phyloP scores from a whole-genome alignment of 1,139 yeast species.

The Hemisphaericaspora xylofermentans region DNA sequence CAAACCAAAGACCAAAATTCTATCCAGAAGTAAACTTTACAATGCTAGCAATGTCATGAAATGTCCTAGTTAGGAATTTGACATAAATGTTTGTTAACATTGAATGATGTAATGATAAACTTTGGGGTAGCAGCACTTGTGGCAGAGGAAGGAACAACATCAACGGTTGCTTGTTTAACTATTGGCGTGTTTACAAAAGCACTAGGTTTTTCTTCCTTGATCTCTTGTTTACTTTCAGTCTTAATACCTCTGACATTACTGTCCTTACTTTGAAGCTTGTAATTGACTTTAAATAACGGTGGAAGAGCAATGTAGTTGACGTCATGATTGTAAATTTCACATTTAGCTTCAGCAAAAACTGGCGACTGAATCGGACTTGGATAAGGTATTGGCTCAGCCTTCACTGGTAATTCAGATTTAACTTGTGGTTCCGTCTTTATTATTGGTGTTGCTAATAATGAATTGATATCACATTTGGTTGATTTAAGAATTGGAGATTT shows the following conservation, averaged over 20 bases:
- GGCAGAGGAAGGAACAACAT: not conserved
- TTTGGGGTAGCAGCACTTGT: slow-evolving; percentile 11
- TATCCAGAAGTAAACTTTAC: slow-evolving; percentile 1
- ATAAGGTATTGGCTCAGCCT: slow-evolving; percentile 15
- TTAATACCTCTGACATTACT: slow-evolving; percentile 15
- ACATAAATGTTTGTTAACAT: slow-evolving; percentile 27
- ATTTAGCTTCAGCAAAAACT: slow-evolving; percentile 12
- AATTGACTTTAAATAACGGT: slow-evolving; percentile 15
- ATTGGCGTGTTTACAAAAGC: not conserved
- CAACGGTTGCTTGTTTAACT: slow-evolving; percentile 3
- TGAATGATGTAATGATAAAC: slow-evolving; percentile 29
- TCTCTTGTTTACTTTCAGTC: slow-evolving; percentile 1
- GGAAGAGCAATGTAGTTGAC: slow-evolving; percentile 18
- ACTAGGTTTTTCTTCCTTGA: slow-evolving; percentile 1
- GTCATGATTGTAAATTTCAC: slow-evolving; percentile 12
- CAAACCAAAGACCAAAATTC: slow-evolving; percentile 2
- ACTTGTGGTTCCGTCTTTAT: slow-evolving; percentile 6
- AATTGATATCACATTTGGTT: slow-evolving; percentile 16
- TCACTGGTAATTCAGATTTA: not conserved
- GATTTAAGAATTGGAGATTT: slow-evolving; percentile 11
- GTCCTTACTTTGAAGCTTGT: slow-evolving; percentile 15
- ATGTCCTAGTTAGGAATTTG: slow-evolving; percentile 19
- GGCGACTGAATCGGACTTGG: slow-evolving; percentile 27
- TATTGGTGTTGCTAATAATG: slow-evolving; percentile 12
- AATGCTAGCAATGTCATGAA: no score